Base-by-base conservation (phyloP, 768 basidiomycete species). In the Daedaleopsis nitida region DNA sequence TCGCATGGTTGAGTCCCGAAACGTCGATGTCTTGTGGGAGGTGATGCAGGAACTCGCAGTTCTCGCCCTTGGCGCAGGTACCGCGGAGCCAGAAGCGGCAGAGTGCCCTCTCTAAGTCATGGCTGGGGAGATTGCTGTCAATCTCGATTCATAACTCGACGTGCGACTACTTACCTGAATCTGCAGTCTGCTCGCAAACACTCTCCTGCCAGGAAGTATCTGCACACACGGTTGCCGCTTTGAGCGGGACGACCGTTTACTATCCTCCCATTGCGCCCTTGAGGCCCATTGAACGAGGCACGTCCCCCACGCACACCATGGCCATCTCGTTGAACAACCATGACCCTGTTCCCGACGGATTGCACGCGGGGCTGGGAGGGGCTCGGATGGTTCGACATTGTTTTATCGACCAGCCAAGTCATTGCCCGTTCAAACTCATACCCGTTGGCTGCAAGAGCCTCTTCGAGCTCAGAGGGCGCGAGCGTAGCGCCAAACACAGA, bases 71-170 rank as follows among this genome's bases (percentile, higher is more conserved):
- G 34, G 96, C 93, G 70, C 97, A 99, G 48, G 94, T 94, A 6
- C 96, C 96, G 53, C 96, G 86, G 34, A 99, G 83, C 97, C 97
- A 99, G 79, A 99, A 99, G 38, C 97, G 89, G 76, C 92, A 95
- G 21, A 98, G 74, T 1, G 96, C 96, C 44, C 96, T 86, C 73
- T 98, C 96, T 4, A 97, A 83, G 69, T 98, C 96, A 71, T 97
- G 96, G 68, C 96, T 97, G 66, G n/a, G 10, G 17, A 13, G 8
- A 16, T 16, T 13, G 17, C n/a, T n/a, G 10, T 57, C 43, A 52
- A 43, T 21, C 7, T 3, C 7, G 17, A 38, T 17, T 14, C 27
- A 19, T 55, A 24, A 52, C 39, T 58, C 23, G 3, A 5, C 49
- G 23, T 23, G 19, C 49, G 39, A 42, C 23, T 24, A 71, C 85